phyloP scores from a whole-genome alignment of 306 rosid genomes.

The Rosa chinensis region DNA sequence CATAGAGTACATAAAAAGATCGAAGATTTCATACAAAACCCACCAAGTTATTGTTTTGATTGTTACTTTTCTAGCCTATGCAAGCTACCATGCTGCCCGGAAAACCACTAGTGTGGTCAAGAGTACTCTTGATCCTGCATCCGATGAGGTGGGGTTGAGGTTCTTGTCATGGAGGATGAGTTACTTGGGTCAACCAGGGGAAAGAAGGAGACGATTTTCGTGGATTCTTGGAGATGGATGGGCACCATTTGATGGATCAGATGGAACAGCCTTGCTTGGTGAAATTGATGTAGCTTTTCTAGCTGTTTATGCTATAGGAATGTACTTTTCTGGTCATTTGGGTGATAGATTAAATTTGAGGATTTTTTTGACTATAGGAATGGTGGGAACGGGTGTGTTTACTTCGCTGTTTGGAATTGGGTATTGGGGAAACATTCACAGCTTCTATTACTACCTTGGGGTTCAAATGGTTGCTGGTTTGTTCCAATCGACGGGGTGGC shows the following conservation, averaged over 20 bases:
- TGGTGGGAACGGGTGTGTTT: conserved; percentile 90
- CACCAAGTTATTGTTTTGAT: conserved; percentile 79
- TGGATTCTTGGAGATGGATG: conserved; percentile 64
- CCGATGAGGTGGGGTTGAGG: conserved; percentile 43
- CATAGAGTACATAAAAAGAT: conserved; percentile 52
- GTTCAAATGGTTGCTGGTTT: conserved; percentile 87
- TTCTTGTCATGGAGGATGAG: conserved; percentile 31
- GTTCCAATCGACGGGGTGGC: conserved; percentile 99
- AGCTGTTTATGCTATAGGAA: conserved; percentile 78
- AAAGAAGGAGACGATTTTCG: conserved; percentile 34
- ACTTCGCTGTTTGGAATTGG: conserved; percentile 84
- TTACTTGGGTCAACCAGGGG: conserved; percentile 20
- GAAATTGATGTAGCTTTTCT: conserved; percentile 93
- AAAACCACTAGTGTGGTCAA: conserved; percentile 93
- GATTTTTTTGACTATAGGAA: conserved; percentile 79
- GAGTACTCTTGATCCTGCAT: conserved; percentile 87
- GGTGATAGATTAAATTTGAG: conserved; percentile 82
- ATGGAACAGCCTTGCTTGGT: conserved; percentile 87
- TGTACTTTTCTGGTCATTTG: conserved; percentile 94
- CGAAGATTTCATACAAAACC: conserved; percentile 74
- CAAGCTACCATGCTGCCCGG: conserved; percentile 89
- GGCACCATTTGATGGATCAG: conserved; percentile 80
- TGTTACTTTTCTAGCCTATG: conserved; percentile 81
- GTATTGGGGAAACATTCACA: conserved; percentile 79
- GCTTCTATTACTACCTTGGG: conserved; percentile 62